A percentile compares a stretch with the other conserved stretches of the same genome.
Evolutionary conservation across 768 basidiomycete species (phyloP).

Genomic region (Mycena haematopus): DNA sequence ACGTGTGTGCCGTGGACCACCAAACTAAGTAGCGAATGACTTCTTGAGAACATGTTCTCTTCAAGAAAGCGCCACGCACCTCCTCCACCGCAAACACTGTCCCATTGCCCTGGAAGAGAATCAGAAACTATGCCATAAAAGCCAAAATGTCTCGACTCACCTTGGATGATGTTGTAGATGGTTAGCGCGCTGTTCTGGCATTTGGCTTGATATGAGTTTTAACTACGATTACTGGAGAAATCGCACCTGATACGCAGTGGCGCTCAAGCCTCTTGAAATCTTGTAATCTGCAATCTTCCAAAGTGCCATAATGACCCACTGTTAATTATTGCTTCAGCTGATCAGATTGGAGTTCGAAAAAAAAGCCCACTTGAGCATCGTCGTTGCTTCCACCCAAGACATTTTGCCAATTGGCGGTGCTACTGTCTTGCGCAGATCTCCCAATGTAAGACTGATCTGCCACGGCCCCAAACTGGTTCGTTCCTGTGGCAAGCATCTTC

Average conservation of each 20-base stretch:
- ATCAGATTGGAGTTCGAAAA: constrained; percentile 38
- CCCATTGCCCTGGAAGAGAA: constrained; percentile 48
- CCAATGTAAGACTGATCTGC: constrained; percentile 55
- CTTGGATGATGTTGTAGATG: constrained; percentile 57
- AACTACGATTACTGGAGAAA: constrained; percentile 2
- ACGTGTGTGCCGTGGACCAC: constrained; percentile 63
- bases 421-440: constrained; percentile 41
- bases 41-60: not conserved
- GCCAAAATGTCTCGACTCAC: constrained; percentile 51
- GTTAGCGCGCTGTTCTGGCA: constrained; percentile 49
- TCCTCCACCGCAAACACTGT: constrained; percentile 57
- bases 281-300: constrained; percentile 67
- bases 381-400: constrained; percentile 58
- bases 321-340: not conserved
- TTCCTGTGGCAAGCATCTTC: constrained; percentile 54
- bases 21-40: constrained; percentile 46
- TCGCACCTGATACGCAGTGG: constrained; percentile 39
- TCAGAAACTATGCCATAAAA: not conserved
- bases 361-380: constrained; percentile 42
- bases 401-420: constrained; percentile 47
- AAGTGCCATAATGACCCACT: constrained; percentile 63
- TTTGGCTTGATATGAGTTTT: not conserved
- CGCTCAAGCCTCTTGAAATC: constrained; percentile 43
- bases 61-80: constrained; percentile 37
- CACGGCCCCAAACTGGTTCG: constrained; percentile 46